Evolutionary conservation across 2,329 filamentous ascomycete species (phyloP), one percentile per base, ranked within the genome.

Genomic region (Cercospora berteroae): DNA sequence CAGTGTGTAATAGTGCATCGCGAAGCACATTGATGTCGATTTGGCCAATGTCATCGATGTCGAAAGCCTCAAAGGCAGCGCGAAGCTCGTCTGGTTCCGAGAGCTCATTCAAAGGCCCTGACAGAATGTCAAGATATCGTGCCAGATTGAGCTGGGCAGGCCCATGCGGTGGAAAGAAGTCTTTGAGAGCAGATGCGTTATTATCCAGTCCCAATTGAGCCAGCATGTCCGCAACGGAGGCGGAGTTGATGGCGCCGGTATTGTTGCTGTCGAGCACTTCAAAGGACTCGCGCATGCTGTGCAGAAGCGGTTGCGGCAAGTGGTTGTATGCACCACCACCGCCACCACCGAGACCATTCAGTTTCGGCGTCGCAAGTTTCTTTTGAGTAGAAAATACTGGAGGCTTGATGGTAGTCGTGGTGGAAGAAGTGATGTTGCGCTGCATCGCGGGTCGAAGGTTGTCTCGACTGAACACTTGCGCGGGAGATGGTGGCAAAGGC

Each of bases 11-110:
- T 55, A 99, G 79, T 0, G 94, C 93, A 73, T 95, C 92, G 56
- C 91, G 88, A 69, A 99, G 81, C 79, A 97, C 93, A 0, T 82
- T 86, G 20, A 96, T 81, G 76, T 98, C 93, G 44, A 98, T 88
- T 79, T 97, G 93, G 3, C 95, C 95, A 74, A 91, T 95, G 77
- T 99, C 95, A 70, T 96, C 93, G 69, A 96, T 92, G 76, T 99
- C 95, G 77, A 98, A 98, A 0, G 95, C 95, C 2, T 93, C 93
- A 73, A 99, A 94, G 0, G 95, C 95, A 1, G 93, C 94, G 20
- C 93, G 83, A 9, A 99, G 85, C 77, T 99, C 95, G 16, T 88
- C 86, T 23, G 88, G 87, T 0, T 91, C 89, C 0, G 92, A 96
- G 18, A 98, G 83, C 0, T 89, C 86, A 1, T 88, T 87, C 3